Base-by-base conservation (phyloP, 345 rosid species). In the Turritis glabra region DNA sequence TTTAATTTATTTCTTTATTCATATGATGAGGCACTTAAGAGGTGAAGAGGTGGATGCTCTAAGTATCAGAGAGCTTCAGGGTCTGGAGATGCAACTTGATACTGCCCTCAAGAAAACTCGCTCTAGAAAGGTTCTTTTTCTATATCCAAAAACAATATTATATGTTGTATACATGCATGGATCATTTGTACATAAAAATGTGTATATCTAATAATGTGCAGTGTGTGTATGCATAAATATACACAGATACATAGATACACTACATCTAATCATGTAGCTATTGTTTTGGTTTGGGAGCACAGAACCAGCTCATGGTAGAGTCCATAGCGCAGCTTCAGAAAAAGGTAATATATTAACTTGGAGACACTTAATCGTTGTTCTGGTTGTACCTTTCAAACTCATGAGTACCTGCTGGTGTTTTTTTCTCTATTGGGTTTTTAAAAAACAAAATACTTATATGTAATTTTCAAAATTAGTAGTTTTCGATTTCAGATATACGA, bases 41-140 rank as follows among this genome's bases (percentile, higher is more conserved):
- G 98, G 98, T 70, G 91, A 88, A 68, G 92, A 85, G 51, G 47
- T 93, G 79, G 94, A 87, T 43, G 40, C 85, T 33, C 62, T 91
- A 62, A 87, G 81, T 63, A 64, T 84, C 11, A 87, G 85, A 71
- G 94, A 93, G 61, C 90, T 93, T 64, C 98, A 88, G 26, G 77
- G 80, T 59, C 66, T 93, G 69, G 98, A 93, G 80, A 90, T 88
- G 54, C 97, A 93, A 82, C 86, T 93, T 58, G 97, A 87, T 53
- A 80, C 74, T 58, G 85, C 89, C 64, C 93, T 93, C n/a, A 88
- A 84, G 84, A 90, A 86, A 60, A 78, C 85, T n/a, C 83, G 97
- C 77, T 73, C 85, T 52, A 82, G 83, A 81, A 89, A 88, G 96
- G 98, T 89, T 15, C 13, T 29, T 7, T 70, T 12, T 76, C 6